Evolutionary conservation across 1,284 basidiomycete genomes (phyloP).

Genomic region (Ceratobasidium papillatum): DNA sequence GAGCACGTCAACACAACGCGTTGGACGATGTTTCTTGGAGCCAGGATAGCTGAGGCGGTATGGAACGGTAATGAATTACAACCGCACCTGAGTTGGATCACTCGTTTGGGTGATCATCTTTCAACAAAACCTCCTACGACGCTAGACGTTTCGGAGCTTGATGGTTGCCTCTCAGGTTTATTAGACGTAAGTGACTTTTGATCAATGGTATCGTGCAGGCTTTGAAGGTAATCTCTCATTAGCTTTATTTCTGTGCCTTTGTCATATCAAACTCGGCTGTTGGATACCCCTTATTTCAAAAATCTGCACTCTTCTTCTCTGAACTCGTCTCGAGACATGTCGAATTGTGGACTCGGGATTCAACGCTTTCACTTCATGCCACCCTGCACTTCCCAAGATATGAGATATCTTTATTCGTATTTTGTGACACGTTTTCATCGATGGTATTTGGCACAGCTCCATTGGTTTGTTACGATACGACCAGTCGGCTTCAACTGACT

Average conservation of each 20-base stretch:
- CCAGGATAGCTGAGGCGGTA: constrained; percentile 2
- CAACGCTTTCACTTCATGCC: no score
- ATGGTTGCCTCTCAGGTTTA: not conserved
- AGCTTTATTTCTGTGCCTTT: no score
- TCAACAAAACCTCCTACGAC: not conserved
- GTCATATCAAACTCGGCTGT: no score
- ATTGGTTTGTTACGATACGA: constrained; percentile 12
- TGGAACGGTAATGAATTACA: not conserved
- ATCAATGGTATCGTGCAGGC: no score
- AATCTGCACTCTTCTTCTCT: no score
- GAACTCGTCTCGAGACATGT: no score
- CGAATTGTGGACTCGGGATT: no score
- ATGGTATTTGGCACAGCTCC: constrained; percentile 9
- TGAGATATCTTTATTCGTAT: no score
- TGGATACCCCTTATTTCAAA: no score
- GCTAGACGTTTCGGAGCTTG: not conserved
- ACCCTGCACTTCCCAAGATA: no score
- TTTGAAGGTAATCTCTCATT: no score
- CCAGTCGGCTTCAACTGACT: not conserved
- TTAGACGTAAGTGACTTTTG: not conserved
- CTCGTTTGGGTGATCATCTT: not conserved
- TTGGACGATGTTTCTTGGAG: constrained; percentile 21
- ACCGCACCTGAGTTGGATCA: not conserved
- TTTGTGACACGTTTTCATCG: not conserved
- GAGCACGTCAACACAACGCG: not conserved